These are phyloP conservation scores for Lodderomyces jiufengensis DNA, from an alignment of 1,139 yeast genomes.

Conservation along the genomic window DNA sequence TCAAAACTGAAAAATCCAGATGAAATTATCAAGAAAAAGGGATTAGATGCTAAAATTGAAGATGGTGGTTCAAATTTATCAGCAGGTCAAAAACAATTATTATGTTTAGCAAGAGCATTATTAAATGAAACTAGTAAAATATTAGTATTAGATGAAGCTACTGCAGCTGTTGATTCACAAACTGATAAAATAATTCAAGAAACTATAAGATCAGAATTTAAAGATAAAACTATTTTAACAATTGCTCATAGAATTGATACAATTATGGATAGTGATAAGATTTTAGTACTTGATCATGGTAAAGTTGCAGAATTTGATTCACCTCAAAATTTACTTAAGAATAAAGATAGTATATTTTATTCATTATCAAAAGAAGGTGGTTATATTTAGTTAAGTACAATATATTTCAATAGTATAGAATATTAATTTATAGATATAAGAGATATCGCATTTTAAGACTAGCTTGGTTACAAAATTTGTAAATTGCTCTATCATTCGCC, in stretches of 20 bases:
- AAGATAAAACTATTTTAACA: slow-evolving; percentile 67
- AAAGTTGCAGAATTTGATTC: slow-evolving; percentile 66
- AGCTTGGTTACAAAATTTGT: too few species aligned
- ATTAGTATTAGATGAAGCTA: slow-evolving; percentile 76
- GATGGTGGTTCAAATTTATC: slow-evolving; percentile 77
- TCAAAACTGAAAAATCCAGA: slow-evolving; percentile 20
- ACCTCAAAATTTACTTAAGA: slow-evolving; percentile 44
- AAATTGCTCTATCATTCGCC: too few species aligned
- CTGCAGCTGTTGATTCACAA: slow-evolving; percentile 81
- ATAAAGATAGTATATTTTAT: slow-evolving; percentile 23
- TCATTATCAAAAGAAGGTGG: slow-evolving; percentile 30
- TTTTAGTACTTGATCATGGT: slow-evolving; percentile 69
- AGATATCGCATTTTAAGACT: too few species aligned
- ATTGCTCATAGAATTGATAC: slow-evolving; percentile 85
- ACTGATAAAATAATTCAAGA: slow-evolving; percentile 75
- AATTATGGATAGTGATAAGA: slow-evolving; percentile 72
- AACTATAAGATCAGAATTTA: slow-evolving; percentile 63
- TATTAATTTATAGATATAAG: too few species aligned
- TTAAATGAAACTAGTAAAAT: slow-evolving; percentile 53
- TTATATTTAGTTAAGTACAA: slow-evolving; percentile 2
- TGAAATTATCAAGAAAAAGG: slow-evolving; percentile 21
- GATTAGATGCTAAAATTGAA: slow-evolving; percentile 43
- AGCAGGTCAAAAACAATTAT: slow-evolving; percentile 72
- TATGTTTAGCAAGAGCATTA: slow-evolving; percentile 74
- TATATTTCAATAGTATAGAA: too few species aligned